A percentile compares a stretch with the other conserved stretches of the same genome.
phyloP scores from a whole-genome alignment of 2,329 filamentous ascomycete genomes.

The Biscogniauxia marginata region DNA sequence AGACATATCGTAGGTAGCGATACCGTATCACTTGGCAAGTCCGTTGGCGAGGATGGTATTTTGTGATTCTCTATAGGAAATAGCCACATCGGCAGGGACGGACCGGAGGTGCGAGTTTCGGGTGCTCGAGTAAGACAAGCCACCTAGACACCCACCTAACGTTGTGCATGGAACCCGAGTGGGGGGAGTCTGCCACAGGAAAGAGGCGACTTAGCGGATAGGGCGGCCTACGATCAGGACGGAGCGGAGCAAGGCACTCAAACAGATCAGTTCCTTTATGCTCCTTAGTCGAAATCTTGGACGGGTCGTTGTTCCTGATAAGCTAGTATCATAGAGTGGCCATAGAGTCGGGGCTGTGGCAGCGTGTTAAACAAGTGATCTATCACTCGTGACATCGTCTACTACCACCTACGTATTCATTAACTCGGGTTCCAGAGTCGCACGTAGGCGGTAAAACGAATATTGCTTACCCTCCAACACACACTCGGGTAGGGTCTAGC shows the following conservation, averaged over 20 bases:
- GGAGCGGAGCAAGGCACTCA: slow-evolving; percentile 10
- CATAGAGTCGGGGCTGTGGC: slow-evolving; percentile 9
- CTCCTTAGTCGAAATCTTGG: slow-evolving; percentile 5
- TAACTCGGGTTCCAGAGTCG: neutral
- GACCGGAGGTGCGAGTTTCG: slow-evolving; percentile 39
- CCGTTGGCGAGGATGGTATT: slow-evolving; percentile 24
- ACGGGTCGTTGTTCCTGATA: slow-evolving; percentile 15
- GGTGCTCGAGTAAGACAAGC: slow-evolving; percentile 7
- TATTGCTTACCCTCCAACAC: neutral
- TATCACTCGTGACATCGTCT: neutral
- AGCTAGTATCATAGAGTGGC: slow-evolving; percentile 16
- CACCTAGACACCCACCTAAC: slow-evolving; percentile 6
- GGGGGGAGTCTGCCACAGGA: slow-evolving; percentile 20
- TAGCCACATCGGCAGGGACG: slow-evolving; percentile 41
- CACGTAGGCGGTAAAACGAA: neutral
- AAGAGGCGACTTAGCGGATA: slow-evolving; percentile 13
- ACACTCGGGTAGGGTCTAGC: neutral
- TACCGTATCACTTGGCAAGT: slow-evolving; percentile 5
- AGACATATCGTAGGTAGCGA: neutral
- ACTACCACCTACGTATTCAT: neutral
- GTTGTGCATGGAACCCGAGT: slow-evolving; percentile 2
- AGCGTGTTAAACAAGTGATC: slow-evolving; percentile 5
- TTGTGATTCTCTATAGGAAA: slow-evolving; percentile 31
- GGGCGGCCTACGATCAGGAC: slow-evolving; percentile 21
- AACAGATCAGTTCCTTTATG: slow-evolving; percentile 13